Percentiles rank a stretch among this genome's conserved stretches.
These are phyloP conservation scores for Claviceps digitariae DNA, from an alignment of 2,329 filamentous ascomycete species.

Conservation along the genomic window DNA sequence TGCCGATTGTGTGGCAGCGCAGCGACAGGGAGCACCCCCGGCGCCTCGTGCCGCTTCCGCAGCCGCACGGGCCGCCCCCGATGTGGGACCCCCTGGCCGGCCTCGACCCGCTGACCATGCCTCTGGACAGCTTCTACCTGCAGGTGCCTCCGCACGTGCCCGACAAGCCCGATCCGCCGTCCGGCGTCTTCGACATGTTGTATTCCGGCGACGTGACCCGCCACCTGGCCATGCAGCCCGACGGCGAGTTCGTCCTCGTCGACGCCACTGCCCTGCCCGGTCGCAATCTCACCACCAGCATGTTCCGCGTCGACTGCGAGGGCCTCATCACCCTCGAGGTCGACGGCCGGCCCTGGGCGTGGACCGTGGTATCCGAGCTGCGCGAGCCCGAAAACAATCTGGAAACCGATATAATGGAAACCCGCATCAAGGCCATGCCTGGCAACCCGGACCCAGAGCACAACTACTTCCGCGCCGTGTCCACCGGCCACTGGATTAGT, in stretches of 20 bases:
- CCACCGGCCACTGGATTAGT: background rate
- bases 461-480: background rate
- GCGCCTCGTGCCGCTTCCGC: background rate
- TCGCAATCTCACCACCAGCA: background rate
- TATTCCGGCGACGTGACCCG: background rate
- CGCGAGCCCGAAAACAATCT: background rate
- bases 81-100: background rate
- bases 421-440: background rate
- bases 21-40: background rate
- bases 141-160: background rate
- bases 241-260: background rate
- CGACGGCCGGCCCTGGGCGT: background rate
- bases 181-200: background rate
- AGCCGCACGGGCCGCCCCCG: background rate
- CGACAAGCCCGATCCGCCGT: background rate
- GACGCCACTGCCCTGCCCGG: background rate
- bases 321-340: background rate
- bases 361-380: background rate
- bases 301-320: slow-evolving; percentile 1
- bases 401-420: no score
- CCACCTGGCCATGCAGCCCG: background rate
- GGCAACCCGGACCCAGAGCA: background rate
- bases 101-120: background rate
- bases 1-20: background rate
- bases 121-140: background rate